Evolutionary conservation across 2,329 filamentous ascomycete genomes (phyloP).

Genomic region (Penicillium sp.): DNA sequence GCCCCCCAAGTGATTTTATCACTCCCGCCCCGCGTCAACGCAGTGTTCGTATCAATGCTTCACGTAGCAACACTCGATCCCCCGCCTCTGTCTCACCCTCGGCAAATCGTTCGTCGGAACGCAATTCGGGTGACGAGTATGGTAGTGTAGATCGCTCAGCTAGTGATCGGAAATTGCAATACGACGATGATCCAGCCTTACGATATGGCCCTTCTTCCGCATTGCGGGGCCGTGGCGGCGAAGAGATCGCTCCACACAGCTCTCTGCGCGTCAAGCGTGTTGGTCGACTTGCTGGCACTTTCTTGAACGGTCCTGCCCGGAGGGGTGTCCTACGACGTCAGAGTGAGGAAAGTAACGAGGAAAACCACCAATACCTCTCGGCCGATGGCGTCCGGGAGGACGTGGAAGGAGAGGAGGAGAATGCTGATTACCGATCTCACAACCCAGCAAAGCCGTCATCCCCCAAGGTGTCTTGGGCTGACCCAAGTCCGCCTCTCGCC

Average conservation of each 20-base stretch:
- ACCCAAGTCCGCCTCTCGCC: slow-evolving; percentile 30
- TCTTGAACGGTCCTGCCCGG: slow-evolving; percentile 75
- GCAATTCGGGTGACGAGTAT: slow-evolving; percentile 30
- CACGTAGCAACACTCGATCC: slow-evolving; percentile 42
- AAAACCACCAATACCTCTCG: slow-evolving; percentile 25
- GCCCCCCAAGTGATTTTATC: slow-evolving; percentile 39
- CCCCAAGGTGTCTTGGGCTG: slow-evolving; percentile 39
- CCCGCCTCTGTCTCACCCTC: slow-evolving; percentile 40
- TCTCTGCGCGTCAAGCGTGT: slow-evolving; percentile 76
- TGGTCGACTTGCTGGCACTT: slow-evolving; percentile 71
- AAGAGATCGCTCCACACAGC: slow-evolving; percentile 65
- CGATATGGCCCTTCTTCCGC: slow-evolving; percentile 38
- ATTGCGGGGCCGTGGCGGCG: slow-evolving; percentile 50
- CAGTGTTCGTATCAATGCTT: slow-evolving; percentile 43
- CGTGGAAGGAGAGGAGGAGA: slow-evolving; percentile 29
- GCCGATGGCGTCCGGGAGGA: slow-evolving; percentile 29
- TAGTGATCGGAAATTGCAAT: slow-evolving; percentile 31
- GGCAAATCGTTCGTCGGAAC: slow-evolving; percentile 32
- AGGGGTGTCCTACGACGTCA: slow-evolving; percentile 62
- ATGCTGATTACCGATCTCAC: slow-evolving; percentile 27
- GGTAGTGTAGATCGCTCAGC: slow-evolving; percentile 35
- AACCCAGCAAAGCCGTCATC: slow-evolving; percentile 29
- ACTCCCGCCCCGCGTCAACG: slow-evolving; percentile 48
- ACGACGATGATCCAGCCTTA: slow-evolving; percentile 36
- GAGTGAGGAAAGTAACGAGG: slow-evolving; percentile 63